A percentile compares a stretch with the other conserved stretches of the same genome.
These are phyloP conservation scores for Guadua angustifolia DNA, from an alignment of 176 grass and related monocot species.

Conservation along the genomic window DNA sequence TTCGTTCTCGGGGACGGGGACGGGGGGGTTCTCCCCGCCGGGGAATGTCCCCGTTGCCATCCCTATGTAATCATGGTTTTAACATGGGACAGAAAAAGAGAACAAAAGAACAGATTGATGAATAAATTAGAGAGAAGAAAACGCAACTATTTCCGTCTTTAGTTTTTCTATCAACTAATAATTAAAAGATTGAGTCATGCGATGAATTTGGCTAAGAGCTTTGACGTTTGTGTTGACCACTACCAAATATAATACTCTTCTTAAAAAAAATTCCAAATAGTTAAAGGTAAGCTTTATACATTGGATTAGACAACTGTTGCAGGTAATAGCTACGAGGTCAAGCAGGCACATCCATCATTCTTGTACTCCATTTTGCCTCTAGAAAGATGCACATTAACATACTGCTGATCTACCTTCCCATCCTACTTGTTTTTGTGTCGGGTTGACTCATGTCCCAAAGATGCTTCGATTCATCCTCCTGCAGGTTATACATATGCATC, in stretches of 20 bases:
- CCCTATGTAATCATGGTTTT: too few species aligned
- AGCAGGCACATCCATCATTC: not conserved
- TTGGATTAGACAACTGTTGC: not conserved
- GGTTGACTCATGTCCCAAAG: conserved; percentile 24
- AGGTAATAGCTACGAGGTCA: conserved; percentile 18
- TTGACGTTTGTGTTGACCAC: not conserved
- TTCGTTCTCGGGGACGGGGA: too few species aligned
- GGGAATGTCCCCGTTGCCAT: too few species aligned
- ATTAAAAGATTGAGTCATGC: not conserved
- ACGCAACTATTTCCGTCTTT: too few species aligned
- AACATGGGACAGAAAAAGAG: too few species aligned
- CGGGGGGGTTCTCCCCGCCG: too few species aligned
- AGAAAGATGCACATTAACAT: conserved; percentile 18
- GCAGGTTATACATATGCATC: not conserved
- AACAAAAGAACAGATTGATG: too few species aligned
- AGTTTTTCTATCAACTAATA: not conserved
- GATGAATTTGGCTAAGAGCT: not conserved
- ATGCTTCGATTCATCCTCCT: not conserved
- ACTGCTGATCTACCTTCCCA: not conserved
- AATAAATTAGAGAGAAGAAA: too few species aligned
- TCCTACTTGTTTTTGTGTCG: not conserved
- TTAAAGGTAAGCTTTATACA: not conserved
- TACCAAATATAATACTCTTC: not conserved
- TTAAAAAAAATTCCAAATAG: not conserved
- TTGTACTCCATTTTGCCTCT: conserved; percentile 20